Base-by-base conservation (phyloP, 2,329 filamentous ascomycete species). In the Raffaelea ambrosiae region DNA sequence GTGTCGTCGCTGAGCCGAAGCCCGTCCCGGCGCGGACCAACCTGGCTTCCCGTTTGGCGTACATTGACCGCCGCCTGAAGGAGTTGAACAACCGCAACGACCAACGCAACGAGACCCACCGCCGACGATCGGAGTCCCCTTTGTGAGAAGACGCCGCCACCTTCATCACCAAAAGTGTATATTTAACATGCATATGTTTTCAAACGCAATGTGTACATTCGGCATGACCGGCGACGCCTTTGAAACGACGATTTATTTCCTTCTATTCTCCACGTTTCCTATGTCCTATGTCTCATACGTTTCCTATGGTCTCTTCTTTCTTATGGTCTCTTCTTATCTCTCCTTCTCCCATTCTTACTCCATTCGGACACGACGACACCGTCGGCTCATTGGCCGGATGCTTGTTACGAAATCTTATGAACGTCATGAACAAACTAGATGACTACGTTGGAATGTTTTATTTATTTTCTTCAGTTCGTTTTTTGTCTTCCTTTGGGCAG, bases 21-120 rank as follows among this genome's bases (percentile, higher is more conserved):
- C 48, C 61, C 5, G 56, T 63, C n/a, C 57, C 63, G 7, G 61
- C 66, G 20, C 65, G 67, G 48, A 63, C 70, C 14, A 71, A 70
- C 35, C 61, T 80, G 40, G 67, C 71, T 20, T 70, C 68, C 33
- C 73, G 75, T 11, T 63, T 81, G 48, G 74, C 76, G 4, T 79
- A 81, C 52, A 71, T 81, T 42, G 76, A 81, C 56, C 71, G 77
- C 54, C 72, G 76, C 35, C 69, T 81, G 40, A 73, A 72, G 54
- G 73, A 77, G 51, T 66, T 80, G 49, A 70, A 74, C 51, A 70
- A 66, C 42, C 69, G 70, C 35, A 65, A 66, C 46, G 57, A 55
- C 22, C 14, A 38, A 5, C 35, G 35, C 14, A 38, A 16, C 35
- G 18, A 38, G 7, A 38, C 7, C 35, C 35, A 62, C 9, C 63